These are phyloP conservation scores for Debaryomyces nepalensis DNA, from an alignment of 1,139 yeast species.

Conservation along the genomic window DNA sequence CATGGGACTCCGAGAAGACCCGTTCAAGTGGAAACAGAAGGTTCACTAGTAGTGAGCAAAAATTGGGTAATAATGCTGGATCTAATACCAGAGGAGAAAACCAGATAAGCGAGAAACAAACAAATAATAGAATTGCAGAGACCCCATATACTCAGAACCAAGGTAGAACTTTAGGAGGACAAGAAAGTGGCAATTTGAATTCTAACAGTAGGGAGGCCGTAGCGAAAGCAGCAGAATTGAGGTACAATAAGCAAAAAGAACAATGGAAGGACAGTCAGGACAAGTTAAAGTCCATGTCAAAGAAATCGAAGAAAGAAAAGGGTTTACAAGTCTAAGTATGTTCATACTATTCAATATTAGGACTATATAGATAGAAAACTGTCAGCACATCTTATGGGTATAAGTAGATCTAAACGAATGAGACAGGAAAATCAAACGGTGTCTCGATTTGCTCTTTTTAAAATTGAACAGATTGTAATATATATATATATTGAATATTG, in stretches of 20 bases:
- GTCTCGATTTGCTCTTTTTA: too few species aligned
- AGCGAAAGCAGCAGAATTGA: constrained; percentile 42
- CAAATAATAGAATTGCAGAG: not conserved
- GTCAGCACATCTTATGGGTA: too few species aligned
- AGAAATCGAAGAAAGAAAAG: constrained; percentile 38
- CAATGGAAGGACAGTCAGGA: constrained; percentile 30
- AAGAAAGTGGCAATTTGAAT: not conserved
- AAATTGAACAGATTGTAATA: not conserved
- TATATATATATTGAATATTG: not conserved
- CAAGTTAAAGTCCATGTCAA: constrained; percentile 35
- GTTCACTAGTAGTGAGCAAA: constrained; percentile 11
- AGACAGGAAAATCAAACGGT: too few species aligned
- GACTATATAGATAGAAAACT: not conserved
- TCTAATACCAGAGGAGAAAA: not conserved
- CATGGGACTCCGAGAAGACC: not conserved
- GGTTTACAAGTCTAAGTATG: constrained; percentile 24
- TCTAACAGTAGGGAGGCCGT: constrained; percentile 32
- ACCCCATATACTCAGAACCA: not conserved
- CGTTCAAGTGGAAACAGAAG: constrained; percentile 10
- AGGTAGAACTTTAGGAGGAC: constrained; percentile 15
- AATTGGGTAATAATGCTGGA: constrained; percentile 8
- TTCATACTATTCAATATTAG: not conserved
- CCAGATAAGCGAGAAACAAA: not conserved
- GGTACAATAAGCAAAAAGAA: constrained; percentile 34
- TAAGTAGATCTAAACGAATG: too few species aligned